Evolutionary conservation across 257 asterid genomes (phyloP).

Genomic region (Solanum dulcamara): DNA sequence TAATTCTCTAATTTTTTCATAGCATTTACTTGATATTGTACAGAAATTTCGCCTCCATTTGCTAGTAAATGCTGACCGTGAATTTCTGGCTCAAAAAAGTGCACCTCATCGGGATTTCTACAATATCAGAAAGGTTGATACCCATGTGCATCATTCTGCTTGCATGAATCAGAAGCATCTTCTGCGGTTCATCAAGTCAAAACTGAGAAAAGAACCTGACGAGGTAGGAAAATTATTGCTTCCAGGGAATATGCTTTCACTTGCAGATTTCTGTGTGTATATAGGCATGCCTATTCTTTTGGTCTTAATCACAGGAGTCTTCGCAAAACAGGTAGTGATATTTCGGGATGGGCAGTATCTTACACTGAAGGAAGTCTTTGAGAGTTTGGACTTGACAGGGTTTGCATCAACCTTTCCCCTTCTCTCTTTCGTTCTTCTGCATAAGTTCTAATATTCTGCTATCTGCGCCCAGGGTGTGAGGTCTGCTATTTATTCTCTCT

Average conservation of each 20-base stretch:
- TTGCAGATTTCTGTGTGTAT: not conserved
- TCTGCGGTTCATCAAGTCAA: constrained; percentile 81
- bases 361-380: constrained; percentile 89
- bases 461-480: not conserved
- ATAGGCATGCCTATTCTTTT: not conserved
- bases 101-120: constrained; percentile 96
- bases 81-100: constrained; percentile 84
- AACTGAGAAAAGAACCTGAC: constrained; percentile 80
- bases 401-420: constrained; percentile 16
- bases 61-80: constrained; percentile 72
- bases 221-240: constrained; percentile 41
- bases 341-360: constrained; percentile 91
- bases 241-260: not conserved
- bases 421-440: not conserved
- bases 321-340: constrained; percentile 61
- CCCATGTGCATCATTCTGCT: constrained; percentile 93
- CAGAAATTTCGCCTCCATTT: constrained; percentile 90
- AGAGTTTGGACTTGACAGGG: constrained; percentile 94
- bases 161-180: constrained; percentile 98
- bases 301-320: not conserved
- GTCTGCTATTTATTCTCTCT: not conserved
- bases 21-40: constrained; percentile 1
- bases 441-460: not conserved
- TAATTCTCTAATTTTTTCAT: not conserved
- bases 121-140: constrained; percentile 87